Evolutionary conservation across 805 yeast species (phyloP), one percentile per base, ranked within the genome.

Genomic region (Candida piceae): DNA sequence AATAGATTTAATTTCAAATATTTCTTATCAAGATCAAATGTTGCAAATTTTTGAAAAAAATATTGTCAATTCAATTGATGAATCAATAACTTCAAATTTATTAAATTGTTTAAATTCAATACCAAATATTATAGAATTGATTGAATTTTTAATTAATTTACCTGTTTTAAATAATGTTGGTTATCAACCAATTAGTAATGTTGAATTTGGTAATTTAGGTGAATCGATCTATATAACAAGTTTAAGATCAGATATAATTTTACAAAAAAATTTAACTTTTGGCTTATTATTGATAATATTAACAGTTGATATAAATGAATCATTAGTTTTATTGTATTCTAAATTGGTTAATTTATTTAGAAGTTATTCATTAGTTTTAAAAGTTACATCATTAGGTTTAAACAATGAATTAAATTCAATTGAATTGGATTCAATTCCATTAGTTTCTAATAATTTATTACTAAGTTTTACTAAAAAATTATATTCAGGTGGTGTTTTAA

Each of bases 1-100:
- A 12, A 65, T 65, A 7, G 7, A 4, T 15, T 5, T 15, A 23
- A 21, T 15, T 18, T 8, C 25, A 16, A 57, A 60, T 7, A 18
- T 57, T 51, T 19, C 51, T 57, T 24, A 52, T 59, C 28, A 61
- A 52, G 27, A 49, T 46, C 25, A 59, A 54, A 41, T 64, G 74
- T 20, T 55, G 55, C 7, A 51, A 5, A 58, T 74, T 5, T 74
- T 76, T 42, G 66, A 68, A 22, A 42, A 59, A 1, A 46, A 60
- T 13, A 57, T 80, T 32, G 57, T 69, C 9, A 50, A 60, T 4
- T 60, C 62, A 34, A 58, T 78, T 35, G 68, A 69, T 40, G 57
- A 63, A 24, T 42, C 55, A 1, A 60, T 63, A 24, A 54, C 70
- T 24, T 46, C 60, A 22, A 60, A 50, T 7, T 49, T 76, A n/a